Conservation (phyloP, 1,139 yeast genomes). For the Saccharomyces uvarum region DNA sequence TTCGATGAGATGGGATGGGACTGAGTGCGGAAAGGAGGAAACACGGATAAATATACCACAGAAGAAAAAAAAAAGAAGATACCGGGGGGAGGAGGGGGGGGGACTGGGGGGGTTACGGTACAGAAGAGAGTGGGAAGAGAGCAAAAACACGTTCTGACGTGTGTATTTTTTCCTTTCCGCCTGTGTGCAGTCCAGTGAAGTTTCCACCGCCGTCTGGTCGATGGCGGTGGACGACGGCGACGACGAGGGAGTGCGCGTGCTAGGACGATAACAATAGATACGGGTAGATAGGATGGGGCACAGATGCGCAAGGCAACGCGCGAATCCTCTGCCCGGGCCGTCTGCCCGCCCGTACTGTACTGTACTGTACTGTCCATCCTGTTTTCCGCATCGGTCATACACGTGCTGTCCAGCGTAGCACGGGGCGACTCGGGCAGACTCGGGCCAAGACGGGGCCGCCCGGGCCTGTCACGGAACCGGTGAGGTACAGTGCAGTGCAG, state of each 20-base stretch:
- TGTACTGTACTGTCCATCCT: neutral
- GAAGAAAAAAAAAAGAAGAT: neutral
- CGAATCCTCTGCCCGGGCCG: neutral
- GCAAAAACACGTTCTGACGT: neutral
- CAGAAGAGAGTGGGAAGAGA: neutral
- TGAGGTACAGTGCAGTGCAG: neutral
- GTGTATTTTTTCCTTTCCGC: too few species aligned
- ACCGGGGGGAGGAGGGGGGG: neutral
- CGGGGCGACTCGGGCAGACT: neutral
- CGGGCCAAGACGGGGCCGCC: neutral
- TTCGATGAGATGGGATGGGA: neutral
- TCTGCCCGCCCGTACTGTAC: too few species aligned
- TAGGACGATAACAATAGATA: neutral
- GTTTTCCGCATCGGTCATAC: neutral
- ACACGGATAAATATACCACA: neutral
- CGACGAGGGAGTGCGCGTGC: too few species aligned
- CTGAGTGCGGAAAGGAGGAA: neutral
- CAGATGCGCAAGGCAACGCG: neutral
- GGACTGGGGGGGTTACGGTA: neutral
- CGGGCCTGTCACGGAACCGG: neutral
- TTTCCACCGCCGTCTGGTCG: neutral
- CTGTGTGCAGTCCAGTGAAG: too few species aligned
- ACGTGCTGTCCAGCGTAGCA: neutral
- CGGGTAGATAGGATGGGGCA: neutral
- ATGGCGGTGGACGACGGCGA: neutral